Conservation (phyloP, 2,329 filamentous ascomycete genomes). For the Talaromyces sp. region DNA sequence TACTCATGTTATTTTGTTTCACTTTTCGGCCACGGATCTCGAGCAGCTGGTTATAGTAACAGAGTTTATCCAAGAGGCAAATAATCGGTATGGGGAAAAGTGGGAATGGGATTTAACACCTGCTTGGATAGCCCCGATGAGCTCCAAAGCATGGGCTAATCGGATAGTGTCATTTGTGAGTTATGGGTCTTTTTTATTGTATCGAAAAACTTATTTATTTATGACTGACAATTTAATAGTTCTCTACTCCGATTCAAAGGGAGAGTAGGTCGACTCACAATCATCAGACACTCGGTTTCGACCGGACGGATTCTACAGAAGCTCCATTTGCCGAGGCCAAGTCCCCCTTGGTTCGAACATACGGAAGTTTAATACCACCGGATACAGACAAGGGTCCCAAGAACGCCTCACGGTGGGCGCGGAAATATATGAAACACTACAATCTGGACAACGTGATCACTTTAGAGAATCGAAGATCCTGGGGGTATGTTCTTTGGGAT, state of each 20-base stretch:
- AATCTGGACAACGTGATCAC: background rate
- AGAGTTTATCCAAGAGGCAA: background rate
- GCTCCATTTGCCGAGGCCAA: background rate
- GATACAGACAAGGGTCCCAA: background rate
- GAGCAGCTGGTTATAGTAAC: background rate
- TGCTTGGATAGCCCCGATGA: background rate
- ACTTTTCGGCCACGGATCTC: background rate
- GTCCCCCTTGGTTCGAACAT: background rate
- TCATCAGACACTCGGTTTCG: background rate
- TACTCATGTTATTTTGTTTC: background rate
- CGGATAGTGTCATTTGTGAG: background rate
- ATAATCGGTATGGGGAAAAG: background rate
- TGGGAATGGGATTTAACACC: background rate
- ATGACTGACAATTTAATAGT: background rate
- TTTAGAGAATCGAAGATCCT: background rate
- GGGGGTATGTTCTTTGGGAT: background rate
- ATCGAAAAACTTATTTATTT: background rate
- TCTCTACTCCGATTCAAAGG: background rate
- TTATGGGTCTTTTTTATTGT: background rate
- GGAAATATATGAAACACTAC: background rate
- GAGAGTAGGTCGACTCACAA: background rate
- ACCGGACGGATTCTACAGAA: background rate
- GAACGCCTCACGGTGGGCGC: background rate
- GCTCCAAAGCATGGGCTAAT: background rate
- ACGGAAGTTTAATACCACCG: background rate